Evolutionary conservation across 2,329 filamentous ascomycete genomes (phyloP).

Genomic region (Fonsecaea multimorphosa): DNA sequence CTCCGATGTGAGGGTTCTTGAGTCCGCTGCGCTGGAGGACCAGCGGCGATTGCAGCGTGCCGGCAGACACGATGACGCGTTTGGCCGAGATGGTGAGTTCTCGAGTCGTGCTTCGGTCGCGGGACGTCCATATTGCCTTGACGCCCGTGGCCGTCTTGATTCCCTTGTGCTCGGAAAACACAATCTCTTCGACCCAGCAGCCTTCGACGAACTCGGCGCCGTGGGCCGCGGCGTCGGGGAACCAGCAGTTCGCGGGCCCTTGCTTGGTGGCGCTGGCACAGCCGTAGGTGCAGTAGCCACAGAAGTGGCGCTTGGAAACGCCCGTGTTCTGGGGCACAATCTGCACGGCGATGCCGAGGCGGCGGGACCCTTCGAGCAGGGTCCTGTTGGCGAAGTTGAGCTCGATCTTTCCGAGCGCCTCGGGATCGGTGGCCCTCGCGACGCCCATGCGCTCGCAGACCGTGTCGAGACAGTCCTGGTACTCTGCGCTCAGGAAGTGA

Average conservation of each 20-base stretch:
- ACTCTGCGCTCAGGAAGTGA: conserved; percentile 75
- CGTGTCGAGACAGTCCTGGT: conserved; percentile 77
- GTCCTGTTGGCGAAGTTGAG: conserved; percentile 76
- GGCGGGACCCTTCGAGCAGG: conserved; percentile 75
- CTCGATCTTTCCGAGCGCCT: conserved; percentile 52
- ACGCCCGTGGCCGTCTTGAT: conserved; percentile 71
- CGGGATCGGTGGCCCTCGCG: conserved; percentile 56
- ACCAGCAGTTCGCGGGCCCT: conserved; percentile 75
- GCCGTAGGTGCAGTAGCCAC: conserved; percentile 68
- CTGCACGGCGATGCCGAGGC: conserved; percentile 73
- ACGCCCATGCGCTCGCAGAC: conserved; percentile 83
- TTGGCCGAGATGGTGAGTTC: conserved; percentile 76
- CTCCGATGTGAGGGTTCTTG: conserved; percentile 80
- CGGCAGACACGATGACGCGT: conserved; percentile 78
- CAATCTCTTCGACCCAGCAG: conserved; percentile 71
- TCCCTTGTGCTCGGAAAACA: conserved; percentile 61
- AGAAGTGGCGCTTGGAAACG: conserved; percentile 74
- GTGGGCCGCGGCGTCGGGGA: conserved; percentile 77
- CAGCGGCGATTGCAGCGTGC: conserved; percentile 77
- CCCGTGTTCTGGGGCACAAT: conserved; percentile 81
- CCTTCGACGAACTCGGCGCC: conserved; percentile 86
- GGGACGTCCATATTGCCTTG: conserved; percentile 74
- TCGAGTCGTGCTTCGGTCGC: conserved; percentile 66
- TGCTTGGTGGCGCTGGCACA: conserved; percentile 74
- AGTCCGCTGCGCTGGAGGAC: conserved; percentile 79